Base-by-base conservation (phyloP, 2,329 filamentous ascomycete species). In the Pseudomassariella vexata region DNA sequence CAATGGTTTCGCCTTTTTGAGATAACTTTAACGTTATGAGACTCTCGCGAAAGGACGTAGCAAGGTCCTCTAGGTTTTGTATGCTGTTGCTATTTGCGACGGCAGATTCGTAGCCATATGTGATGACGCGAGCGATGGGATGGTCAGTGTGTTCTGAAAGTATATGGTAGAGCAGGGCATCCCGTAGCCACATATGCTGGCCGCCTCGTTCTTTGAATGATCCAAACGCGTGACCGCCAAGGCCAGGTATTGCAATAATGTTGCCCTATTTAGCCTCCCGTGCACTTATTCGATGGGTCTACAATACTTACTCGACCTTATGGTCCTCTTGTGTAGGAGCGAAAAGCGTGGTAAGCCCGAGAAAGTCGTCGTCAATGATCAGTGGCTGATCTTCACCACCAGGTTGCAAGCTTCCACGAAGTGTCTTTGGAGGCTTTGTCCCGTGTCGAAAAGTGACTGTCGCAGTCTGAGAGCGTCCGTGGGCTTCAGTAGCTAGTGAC, bases 121-220 rank as follows among this genome's bases (percentile, higher is more conserved):
- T 44, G 19, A 53, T 37, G 2, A 56, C 38, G 9, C 49, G 39
- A 5, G 43, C 46, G 2, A 19, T 28, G 5, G 36, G 30, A 9
- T 18, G 21, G 9, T 6, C 16, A 11, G 9, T 27, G 16, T 18
- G 17, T 12, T 30, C 17, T 12, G 22, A 15, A 4, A 11, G 21
- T 10, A 55, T 15, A 30, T 53, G 39, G 7, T 36, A 18, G 2
- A 46, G 41, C 3, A 56, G 45, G 1, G 43, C 20, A 32, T 56
- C 52, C 16, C 46, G 43, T 9, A 55, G 37, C 52, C 53, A 55
- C 50, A 54, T 52, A 23, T 49, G 36, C 5, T 24, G 11, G 2
- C 42, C 44, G 8, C 30, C 36, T 28, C 36, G 37, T 18, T 48
- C 45, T 29, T 53, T 53, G 35, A 56, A 57, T 3, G 53, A 56